Conservation (phyloP, 2,329 filamentous ascomycete genomes). For the Phyllosticta citriasiana region DNA sequence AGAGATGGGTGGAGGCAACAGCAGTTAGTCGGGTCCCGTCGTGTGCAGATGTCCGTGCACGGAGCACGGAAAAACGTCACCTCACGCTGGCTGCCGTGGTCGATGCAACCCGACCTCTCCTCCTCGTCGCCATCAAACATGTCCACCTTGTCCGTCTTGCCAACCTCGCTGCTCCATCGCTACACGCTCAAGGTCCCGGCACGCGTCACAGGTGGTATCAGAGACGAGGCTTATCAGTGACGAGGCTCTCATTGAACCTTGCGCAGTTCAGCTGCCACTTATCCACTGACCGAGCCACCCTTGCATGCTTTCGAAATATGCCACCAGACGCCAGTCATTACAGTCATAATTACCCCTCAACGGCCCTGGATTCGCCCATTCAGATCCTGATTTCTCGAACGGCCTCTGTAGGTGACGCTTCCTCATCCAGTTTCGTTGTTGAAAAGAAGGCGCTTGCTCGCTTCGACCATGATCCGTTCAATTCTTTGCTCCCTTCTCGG, state of each 20-base stretch:
- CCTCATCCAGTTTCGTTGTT: background rate
- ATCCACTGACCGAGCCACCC: background rate
- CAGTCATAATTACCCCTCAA: background rate
- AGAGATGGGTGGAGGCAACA: background rate
- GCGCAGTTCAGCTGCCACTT: background rate
- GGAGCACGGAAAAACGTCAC: too few species aligned
- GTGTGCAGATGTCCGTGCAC: too few species aligned
- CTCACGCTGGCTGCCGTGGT: too few species aligned
- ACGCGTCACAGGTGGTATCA: background rate
- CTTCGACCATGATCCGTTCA: background rate
- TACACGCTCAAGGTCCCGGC: background rate
- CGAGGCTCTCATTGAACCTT: background rate
- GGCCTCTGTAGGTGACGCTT: background rate
- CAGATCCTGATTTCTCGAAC: background rate
- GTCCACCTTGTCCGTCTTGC: too few species aligned
- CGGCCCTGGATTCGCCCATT: background rate
- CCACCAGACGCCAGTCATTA: background rate
- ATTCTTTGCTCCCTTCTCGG: background rate
- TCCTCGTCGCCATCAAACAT: too few species aligned
- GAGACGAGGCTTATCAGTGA: background rate
- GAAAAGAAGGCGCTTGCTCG: background rate
- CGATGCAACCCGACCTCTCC: too few species aligned
- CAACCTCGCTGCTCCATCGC: too few species aligned
- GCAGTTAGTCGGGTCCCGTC: background rate
- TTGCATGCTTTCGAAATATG: background rate